Evolutionary conservation across 1,139 yeast species (phyloP).

Genomic region (Spathaspora jeffriesii): DNA sequence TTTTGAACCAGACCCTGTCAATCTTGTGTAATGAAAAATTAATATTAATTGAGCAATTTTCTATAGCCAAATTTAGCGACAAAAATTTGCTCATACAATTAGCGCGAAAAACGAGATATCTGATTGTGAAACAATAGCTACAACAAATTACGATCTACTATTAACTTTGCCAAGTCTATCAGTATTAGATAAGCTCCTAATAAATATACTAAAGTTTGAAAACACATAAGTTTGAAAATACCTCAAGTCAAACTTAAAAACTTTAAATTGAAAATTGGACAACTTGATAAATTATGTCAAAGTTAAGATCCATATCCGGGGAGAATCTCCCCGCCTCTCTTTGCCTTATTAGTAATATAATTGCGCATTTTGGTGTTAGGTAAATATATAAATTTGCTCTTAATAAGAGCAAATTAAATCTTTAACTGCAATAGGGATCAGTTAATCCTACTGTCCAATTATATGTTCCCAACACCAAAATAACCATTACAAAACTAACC

Average conservation of each 20-base stretch:
- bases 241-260: not conserved
- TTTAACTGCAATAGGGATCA: conserved; percentile 21
- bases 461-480: conserved; percentile 56
- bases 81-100: not conserved
- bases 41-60: not conserved
- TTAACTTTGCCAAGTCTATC: not conserved
- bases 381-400: not conserved
- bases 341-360: not conserved
- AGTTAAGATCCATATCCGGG: not conserved
- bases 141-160: not conserved
- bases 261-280: not conserved
- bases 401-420: not conserved
- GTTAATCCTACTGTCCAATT: conserved; percentile 48
- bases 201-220: no score
- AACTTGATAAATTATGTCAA: no score
- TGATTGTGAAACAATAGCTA: not conserved
- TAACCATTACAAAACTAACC: conserved; percentile 36
- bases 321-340: not conserved
- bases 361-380: not conserved
- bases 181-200: not conserved
- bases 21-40: not conserved
- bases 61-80: not conserved
- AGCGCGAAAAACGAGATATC: not conserved
- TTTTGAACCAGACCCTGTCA: not conserved
- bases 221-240: not conserved